Conservation (phyloP, 1,139 yeast species). For the Kodamaea fungicola region DNA sequence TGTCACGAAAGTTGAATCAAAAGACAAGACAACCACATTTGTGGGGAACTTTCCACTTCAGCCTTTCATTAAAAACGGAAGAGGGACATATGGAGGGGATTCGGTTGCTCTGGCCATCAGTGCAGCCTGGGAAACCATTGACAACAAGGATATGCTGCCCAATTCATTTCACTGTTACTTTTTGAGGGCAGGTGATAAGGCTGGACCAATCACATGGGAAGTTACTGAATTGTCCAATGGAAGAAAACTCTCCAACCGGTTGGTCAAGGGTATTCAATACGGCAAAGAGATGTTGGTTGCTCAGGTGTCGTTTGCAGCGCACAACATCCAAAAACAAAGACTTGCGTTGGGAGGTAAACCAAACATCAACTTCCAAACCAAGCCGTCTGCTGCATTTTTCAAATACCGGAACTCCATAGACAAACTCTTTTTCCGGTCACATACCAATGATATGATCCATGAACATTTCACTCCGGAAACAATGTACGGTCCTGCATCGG, state of each 20-base stretch:
- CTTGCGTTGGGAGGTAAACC: conserved; percentile 15
- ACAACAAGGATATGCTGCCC: conserved; percentile 27
- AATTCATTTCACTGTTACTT: conserved; percentile 42
- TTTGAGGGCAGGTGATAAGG: conserved; percentile 34
- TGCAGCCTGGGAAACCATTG: conserved; percentile 39
- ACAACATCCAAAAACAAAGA: conserved; percentile 21
- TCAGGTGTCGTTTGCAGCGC: conserved; percentile 32
- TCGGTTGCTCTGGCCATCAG: conserved; percentile 30
- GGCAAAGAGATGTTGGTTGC: conserved; percentile 29
- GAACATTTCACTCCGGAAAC: conserved; percentile 32
- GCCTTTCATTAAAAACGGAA: conserved; percentile 24
- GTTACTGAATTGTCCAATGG: conserved; percentile 31
- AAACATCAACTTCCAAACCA: conserved; percentile 30
- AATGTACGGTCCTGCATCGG: conserved; percentile 13
- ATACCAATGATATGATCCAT: conserved; percentile 32
- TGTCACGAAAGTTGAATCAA: conserved; percentile 11
- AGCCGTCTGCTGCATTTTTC: conserved; percentile 29
- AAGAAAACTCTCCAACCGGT: conserved; percentile 33
- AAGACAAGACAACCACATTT: conserved; percentile 11
- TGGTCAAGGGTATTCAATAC: conserved; percentile 34
- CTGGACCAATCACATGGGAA: conserved; percentile 34
- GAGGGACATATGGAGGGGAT: conserved; percentile 46
- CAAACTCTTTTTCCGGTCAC: conserved; percentile 21
- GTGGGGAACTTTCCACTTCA: conserved; percentile 38
- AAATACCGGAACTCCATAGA: conserved; percentile 31